Base-by-base conservation (phyloP, 164 flowering plant species). In the Magnolia officinalis region DNA sequence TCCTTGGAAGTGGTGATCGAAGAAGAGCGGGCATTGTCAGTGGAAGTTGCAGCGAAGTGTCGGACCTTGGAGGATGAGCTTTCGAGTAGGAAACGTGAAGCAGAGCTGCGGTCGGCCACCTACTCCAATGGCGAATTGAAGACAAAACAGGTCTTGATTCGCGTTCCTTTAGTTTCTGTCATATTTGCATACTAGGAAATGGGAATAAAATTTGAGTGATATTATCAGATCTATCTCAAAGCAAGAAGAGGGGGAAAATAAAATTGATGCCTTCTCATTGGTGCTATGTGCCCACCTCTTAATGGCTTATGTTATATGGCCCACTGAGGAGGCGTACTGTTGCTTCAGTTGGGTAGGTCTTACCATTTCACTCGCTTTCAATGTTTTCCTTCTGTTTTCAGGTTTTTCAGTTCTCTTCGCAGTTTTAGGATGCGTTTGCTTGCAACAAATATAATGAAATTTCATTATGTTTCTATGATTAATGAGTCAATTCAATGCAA, bases 41-140 rank as follows among this genome's bases (percentile, higher is more conserved):
- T 75, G 21, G 89, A 86, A 75, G 70, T 82, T 14, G 63, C 67
- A 55, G 55, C 68, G 6, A 91, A 86, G 81, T 91, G 86, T 72
- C 81, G 26, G 63, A 82, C 83, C 65, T 70, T 91, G 75, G 93
- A 91, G 81, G 87, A 85, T 50, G 93, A 88, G 76, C 80, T 90
- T 51, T 61, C 72, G 2, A 85, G 76, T 63, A 85, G 76, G 80
- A 84, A 75, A 61, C 83, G 80, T 68, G 90, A 88, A 74, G 67
- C 80, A 8, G 87, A 87, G 61, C 76, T 81, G 29, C 82, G 79
- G 73, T 77, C 80, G 75, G 78, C 50, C 68, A 70, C 76, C 31
- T 79, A 70, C 72, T 80, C 86, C 8, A 85, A 82, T 76, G 77
- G 77, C 24, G 91, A 89, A 70, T 10, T 76, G 29, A 91, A 92